Evolutionary conservation across 495 filamentous ascomycete genomes (phyloP).

Genomic region (Neurospora sp.): DNA sequence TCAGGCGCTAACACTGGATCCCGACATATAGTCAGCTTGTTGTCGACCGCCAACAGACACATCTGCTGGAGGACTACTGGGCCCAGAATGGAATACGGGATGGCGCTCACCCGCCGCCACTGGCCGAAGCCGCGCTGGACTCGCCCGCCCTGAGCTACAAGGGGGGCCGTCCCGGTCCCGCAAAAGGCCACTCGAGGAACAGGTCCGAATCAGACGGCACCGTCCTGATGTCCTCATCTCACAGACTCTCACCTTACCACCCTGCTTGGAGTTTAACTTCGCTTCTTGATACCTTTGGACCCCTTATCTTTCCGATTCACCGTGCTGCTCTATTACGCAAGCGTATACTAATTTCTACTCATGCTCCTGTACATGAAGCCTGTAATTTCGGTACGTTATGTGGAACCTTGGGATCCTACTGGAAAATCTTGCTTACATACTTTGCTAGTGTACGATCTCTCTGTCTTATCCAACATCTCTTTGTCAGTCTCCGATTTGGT

Average conservation of each 20-base stretch:
- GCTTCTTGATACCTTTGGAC: slow-evolving; percentile 76
- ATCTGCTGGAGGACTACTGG: slow-evolving; percentile 72
- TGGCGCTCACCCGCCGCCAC: slow-evolving; percentile 31
- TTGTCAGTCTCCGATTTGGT: slow-evolving; percentile 54
- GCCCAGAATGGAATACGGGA: slow-evolving; percentile 49
- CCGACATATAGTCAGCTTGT: slow-evolving; percentile 36
- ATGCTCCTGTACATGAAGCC: slow-evolving; percentile 71
- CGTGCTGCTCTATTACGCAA: slow-evolving; percentile 82
- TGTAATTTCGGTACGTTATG: slow-evolving; percentile 73
- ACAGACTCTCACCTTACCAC: slow-evolving; percentile 66
- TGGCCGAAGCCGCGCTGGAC: slow-evolving; percentile 46
- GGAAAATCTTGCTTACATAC: background rate
- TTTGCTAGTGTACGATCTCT: slow-evolving; percentile 74
- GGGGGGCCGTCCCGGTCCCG: slow-evolving; percentile 14
- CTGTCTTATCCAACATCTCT: slow-evolving; percentile 74
- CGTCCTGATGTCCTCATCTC: slow-evolving; percentile 54
- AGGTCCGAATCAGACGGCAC: slow-evolving; percentile 52
- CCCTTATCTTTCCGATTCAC: slow-evolving; percentile 81
- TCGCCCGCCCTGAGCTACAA: slow-evolving; percentile 35
- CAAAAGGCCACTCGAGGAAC: slow-evolving; percentile 39
- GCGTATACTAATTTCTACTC: slow-evolving; percentile 72
- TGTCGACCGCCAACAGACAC: slow-evolving; percentile 42
- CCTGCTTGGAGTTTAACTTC: slow-evolving; percentile 72
- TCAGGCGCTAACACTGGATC: slow-evolving; percentile 14
- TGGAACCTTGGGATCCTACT: background rate